Evolutionary conservation across 1,284 basidiomycete genomes (phyloP), one percentile per base, ranked within the genome.

Genomic region (Trichosporon sp.): DNA sequence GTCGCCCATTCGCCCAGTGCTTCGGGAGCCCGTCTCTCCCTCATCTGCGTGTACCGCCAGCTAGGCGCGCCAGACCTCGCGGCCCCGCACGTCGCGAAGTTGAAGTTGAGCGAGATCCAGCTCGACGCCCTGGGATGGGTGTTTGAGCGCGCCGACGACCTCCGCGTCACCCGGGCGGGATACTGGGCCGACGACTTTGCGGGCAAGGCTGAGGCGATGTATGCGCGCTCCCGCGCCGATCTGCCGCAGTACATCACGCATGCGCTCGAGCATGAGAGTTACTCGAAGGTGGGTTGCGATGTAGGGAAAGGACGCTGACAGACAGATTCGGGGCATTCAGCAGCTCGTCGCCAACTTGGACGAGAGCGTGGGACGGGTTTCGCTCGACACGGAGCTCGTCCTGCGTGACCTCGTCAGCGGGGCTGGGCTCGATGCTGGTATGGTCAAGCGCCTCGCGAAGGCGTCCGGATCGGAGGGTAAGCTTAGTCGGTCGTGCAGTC

Each of bases 171-270:
- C 48, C 74, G 19, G 76, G 73, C 12, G 68, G 68, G 70, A 10
- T 73, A 72, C 7, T 78, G 76, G 75, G 26, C 26, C 26, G 64
- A n/a, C 21, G 71, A 73, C 2, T 70, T 72, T 26, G 66, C 66
- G 4, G 71, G 70, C 21, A 77, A 75, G 40, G 75, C 78, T 4
- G 68, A 71, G 16, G 67, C 74, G 35, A 78, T 81, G 78, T 81
- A 80, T 70, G 68, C 70, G 40, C 73, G 76, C 11, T 73, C 72
- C 14, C 66, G 72, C 6, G 56, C 71, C 5, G 78, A 81, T 65
- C 68, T 80, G 48, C 78, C 80, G 1, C 79, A 82, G 66, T 77
- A 78, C 35, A 65, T 81, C 69, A 79, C 79, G 70, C 78, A 79
- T 63, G 77, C 78, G 31, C 70, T 83, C 7, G 71, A 77, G 61